Evolutionary conservation across 2,329 filamentous ascomycete species (phyloP).

Genomic region (Aureobasidium mangrovei): DNA sequence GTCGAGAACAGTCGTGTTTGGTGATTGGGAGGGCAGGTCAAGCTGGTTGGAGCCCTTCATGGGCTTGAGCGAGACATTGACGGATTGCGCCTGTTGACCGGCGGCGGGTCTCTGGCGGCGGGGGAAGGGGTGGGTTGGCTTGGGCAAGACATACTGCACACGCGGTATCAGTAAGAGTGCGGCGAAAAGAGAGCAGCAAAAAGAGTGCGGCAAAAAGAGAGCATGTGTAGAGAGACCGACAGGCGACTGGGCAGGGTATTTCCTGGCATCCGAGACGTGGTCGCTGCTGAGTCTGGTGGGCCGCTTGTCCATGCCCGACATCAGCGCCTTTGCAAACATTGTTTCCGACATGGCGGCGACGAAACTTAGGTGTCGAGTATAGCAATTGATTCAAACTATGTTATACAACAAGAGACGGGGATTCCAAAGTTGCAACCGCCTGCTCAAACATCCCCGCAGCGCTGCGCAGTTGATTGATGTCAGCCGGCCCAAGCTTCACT

Average conservation of each 20-base stretch:
- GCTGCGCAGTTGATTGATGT: background rate
- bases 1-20: constrained; percentile 67
- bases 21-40: constrained; percentile 51
- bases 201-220: too few relatives aligned
- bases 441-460: too few relatives aligned
- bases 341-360: constrained; percentile 47
- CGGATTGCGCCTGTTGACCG: constrained; percentile 35
- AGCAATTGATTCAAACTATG: too few relatives aligned
- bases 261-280: constrained; percentile 78
- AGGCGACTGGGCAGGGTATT: constrained; percentile 65
- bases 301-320: constrained; percentile 67
- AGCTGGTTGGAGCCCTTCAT: constrained; percentile 68
- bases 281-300: constrained; percentile 77
- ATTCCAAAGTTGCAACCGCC: too few relatives aligned
- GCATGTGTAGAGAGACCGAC: constrained; percentile 40
- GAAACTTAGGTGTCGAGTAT: background rate
- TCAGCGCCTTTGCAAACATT: constrained; percentile 74
- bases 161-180: background rate
- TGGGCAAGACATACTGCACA: constrained; percentile 61
- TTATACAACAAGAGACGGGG: too few relatives aligned
- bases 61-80: constrained; percentile 60
- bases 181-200: too few relatives aligned
- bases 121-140: constrained; percentile 46
- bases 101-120: constrained; percentile 34
- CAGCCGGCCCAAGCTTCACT: constrained; percentile 11